Percentiles rank a stretch among this genome's conserved stretches.
phyloP scores from a whole-genome alignment of 148 eudicot genomes.

The Chenopodium suecicum region DNA sequence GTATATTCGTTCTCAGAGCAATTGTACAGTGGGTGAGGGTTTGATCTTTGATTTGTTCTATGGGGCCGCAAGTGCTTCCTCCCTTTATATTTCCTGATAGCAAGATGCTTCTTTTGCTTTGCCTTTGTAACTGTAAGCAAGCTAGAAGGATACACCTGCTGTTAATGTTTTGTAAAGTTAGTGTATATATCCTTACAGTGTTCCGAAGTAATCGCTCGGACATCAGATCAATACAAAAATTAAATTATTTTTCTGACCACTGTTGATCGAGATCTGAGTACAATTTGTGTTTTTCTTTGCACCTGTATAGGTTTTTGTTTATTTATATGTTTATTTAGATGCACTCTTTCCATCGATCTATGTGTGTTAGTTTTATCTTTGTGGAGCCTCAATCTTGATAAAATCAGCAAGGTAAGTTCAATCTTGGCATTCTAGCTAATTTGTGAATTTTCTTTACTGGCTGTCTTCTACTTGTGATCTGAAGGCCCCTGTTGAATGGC shows the following conservation, averaged over 20 bases:
- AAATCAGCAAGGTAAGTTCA: constrained; percentile 1
- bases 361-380: neutral
- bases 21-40: constrained; percentile 61
- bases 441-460: neutral
- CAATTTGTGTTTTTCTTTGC: neutral
- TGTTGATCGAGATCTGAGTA: neutral
- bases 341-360: neutral
- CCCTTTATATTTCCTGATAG: constrained; percentile 17
- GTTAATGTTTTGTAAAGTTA: constrained; percentile 50
- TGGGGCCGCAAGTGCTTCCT: constrained; percentile 30
- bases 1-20: constrained; percentile 64
- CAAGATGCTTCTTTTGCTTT: constrained; percentile 34
- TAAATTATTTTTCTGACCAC: constrained; percentile 25
- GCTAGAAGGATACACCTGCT: constrained; percentile 44
- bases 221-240: constrained; percentile 39
- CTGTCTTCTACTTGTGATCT: neutral
- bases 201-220: constrained; percentile 33
- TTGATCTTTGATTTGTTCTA: constrained; percentile 40
- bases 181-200: constrained; percentile 50
- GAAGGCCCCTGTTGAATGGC: neutral
- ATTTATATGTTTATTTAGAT: neutral
- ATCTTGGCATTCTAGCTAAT: neutral
- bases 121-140: constrained; percentile 54
- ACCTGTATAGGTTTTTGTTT: neutral
- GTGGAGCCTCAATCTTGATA: neutral